Base-by-base conservation (phyloP, 2,329 filamentous ascomycete genomes). In the Diaporthe vaccinii region DNA sequence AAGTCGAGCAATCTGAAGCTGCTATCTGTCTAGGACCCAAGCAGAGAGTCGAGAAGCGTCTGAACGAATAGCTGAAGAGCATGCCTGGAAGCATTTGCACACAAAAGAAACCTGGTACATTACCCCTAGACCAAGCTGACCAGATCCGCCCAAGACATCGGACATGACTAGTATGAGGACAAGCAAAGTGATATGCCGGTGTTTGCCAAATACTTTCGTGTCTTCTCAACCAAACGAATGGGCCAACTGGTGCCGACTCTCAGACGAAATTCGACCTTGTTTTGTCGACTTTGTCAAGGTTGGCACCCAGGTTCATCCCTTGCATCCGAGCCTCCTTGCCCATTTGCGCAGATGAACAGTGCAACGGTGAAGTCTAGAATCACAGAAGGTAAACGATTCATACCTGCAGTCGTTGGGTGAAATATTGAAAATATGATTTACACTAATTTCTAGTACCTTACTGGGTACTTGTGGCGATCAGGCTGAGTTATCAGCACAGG, bases 311-410 rank as follows among this genome's bases (percentile, higher is more conserved):
- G 36, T 39, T 39, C 36, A 39, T 25, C 0, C 4, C 14, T 7
- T 55, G 10, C 25, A 55, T 28, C 25, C n/a, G 3, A 17, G n/a
- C n/a, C 12, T 6, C 25, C 2, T 22, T 9, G 17, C 12, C 51
- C 14, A 17, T 4, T 28, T 10, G 4, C 8, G 17, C 34, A 5
- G 3, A 25, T 61, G 58, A 41, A 41, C 14, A 58, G 14, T 12
- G 9, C 3, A 22, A n/a, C 9, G 17, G 4, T 36, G 9, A 58
- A 1, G 17, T 6, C 12, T 4, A 22, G 34, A 9, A 17, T n/a
- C 20, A 41, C 14, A 9, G 1, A 6, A 7, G 14, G 1, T 4
- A 8, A 41, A 20, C 10, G 2, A 3, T 5, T 7, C 1, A 9
- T n/a, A 39, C 1, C 4, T n/a, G 2, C 2, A 34, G 10, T n/a